phyloP scores from a whole-genome alignment of 202 grass and related monocot species.

The Carex arenaria region DNA sequence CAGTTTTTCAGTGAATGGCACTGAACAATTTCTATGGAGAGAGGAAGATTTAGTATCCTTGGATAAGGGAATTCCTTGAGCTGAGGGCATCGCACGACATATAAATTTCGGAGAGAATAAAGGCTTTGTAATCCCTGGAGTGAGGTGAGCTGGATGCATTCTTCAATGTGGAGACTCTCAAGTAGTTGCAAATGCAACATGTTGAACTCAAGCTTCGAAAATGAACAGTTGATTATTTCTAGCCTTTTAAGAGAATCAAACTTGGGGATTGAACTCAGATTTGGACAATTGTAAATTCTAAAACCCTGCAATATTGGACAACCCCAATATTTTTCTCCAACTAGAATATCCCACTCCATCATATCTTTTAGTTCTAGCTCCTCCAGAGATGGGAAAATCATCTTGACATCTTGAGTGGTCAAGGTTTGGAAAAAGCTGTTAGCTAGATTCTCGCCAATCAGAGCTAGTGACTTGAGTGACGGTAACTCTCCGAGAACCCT shows the following conservation, averaged over 20 bases:
- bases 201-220: not conserved
- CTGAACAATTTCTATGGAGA: not conserved
- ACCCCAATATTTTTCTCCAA: too few relatives aligned
- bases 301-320: not conserved
- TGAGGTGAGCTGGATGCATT: conserved; percentile 7
- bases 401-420: not conserved
- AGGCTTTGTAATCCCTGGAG: not conserved
- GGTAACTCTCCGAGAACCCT: not conserved
- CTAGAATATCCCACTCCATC: too few relatives aligned
- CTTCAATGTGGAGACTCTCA: conserved; percentile 2
- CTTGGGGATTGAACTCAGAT: not conserved
- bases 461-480: not conserved
- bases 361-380: not conserved
- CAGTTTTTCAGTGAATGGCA: conserved; percentile 4
- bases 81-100: not conserved
- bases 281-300: not conserved
- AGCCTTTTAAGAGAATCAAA: not conserved
- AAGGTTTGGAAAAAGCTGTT: not conserved
- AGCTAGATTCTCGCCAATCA: not conserved
- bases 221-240: not conserved
- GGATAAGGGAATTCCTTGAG: not conserved
- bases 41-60: not conserved
- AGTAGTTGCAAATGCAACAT: not conserved
- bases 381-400: conserved; percentile 2
- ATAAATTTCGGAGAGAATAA: not conserved